Evolutionary conservation across 2,329 filamentous ascomycete species (phyloP).

Genomic region (Cordyceps sp.): DNA sequence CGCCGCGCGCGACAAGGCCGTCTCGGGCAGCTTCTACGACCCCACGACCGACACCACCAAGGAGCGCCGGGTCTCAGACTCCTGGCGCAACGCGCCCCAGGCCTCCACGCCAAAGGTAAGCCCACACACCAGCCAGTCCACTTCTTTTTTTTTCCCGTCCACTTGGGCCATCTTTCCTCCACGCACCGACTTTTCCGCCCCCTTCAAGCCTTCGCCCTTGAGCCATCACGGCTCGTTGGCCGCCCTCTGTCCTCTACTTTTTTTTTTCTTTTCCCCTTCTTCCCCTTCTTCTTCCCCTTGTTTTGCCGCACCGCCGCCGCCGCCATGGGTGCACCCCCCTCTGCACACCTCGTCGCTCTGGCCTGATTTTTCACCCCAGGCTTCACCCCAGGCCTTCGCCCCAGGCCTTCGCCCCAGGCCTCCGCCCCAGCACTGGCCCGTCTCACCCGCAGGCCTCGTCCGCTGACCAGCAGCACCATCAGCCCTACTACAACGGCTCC

Average conservation of each 20-base stretch:
- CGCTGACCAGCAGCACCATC: conserved; percentile 23
- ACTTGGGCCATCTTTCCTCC: conserved; percentile 1
- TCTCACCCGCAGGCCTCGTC: conserved; percentile 26
- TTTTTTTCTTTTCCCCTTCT: no score
- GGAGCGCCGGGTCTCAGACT: conserved; percentile 29
- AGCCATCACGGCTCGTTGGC: conserved; percentile 1
- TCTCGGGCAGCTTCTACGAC: conserved; percentile 33
- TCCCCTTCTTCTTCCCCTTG: no score
- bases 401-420: no score
- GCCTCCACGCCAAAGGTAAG: conserved; percentile 31
- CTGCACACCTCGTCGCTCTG: no score
- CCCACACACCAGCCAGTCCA: conserved; percentile 9
- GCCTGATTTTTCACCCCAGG: no score
- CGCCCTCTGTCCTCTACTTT: no score
- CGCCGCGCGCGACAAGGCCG: conserved; percentile 19
- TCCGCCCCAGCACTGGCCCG: no score
- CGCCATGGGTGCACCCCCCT: no score
- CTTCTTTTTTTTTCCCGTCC: conserved; percentile 11
- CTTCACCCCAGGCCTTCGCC: no score
- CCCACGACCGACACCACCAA: conserved; percentile 32
- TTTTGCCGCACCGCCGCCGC: no score
- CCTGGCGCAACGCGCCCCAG: conserved; percentile 28
- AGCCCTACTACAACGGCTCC: conserved; percentile 30
- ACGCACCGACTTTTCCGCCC: background rate
- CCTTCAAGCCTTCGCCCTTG: background rate